Base-by-base conservation (phyloP, 768 basidiomycete genomes). In the Pleurotus giganteus region DNA sequence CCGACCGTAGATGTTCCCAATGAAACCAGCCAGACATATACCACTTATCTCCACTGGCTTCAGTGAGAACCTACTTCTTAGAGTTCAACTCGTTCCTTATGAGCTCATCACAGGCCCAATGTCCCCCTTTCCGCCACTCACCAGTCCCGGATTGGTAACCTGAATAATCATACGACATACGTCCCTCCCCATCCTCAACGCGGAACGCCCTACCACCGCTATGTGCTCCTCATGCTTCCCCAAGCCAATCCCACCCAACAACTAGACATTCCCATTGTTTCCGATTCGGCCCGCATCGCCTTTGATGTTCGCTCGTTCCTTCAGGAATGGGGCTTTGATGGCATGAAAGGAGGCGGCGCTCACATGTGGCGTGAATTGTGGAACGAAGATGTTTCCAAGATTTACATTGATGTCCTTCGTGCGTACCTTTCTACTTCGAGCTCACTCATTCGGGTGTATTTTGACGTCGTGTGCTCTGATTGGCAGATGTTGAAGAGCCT, bases 171-270 rank as follows among this genome's bases (percentile, higher is more conserved):
- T 66, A 89, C 88, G 4, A 71, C 73, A 23, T 98, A 95, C 69
- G 75, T 95, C 59, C 90, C 96, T 4, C 97, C 95, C 3, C 94
- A 97, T 60, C 96, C 96, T 2, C 89, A 93, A 66, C 81, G 81
- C 32, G 94, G 94, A 47, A 88, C 94, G 9, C 83, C 84, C 0
- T 94, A 91, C 70, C 96, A 99, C 71, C 92, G 96, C 58, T 97
- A 96, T 68, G 81, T 84, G 7, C 61, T 88, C 41, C 73, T 96
- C 26, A 73, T 96, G 26, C 77, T 95, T 44, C 85, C 83, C 8
- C 93, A 96, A 61, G 75, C 81, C 28, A 71, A 76, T 8, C 59
- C 73, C 9, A 75, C 75, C 1, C 55, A 65, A 31, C 61, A 64
- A 28, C 66, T 83, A 36, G 64, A 79, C 24, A 76, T 83, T 17